These are phyloP conservation scores for Kalmusia sp. DNA, from an alignment of 2,329 filamentous ascomycete species.

Conservation along the genomic window DNA sequence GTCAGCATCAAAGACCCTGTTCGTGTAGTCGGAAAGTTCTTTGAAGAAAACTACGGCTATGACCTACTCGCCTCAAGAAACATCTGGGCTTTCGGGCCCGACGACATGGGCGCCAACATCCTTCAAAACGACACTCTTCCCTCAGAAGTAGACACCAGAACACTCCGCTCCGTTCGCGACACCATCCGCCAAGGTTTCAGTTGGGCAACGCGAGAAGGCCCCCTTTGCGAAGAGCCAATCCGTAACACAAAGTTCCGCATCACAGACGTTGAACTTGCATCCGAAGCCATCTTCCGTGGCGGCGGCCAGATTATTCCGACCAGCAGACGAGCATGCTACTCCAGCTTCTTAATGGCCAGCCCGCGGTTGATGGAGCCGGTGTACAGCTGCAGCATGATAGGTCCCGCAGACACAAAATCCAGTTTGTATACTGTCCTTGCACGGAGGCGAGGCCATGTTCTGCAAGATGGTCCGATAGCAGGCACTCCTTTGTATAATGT, in stretches of 20 bases:
- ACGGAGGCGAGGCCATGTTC: conserved; percentile 85
- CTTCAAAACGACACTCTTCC: conserved; percentile 96
- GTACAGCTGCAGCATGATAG: conserved; percentile 91
- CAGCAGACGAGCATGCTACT: conserved; percentile 89
- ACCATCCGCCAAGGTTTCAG: conserved; percentile 95
- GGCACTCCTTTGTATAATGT: conserved; percentile 94
- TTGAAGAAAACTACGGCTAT: conserved; percentile 97
- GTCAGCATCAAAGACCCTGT: conserved; percentile 94
- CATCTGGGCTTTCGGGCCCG: conserved; percentile 98
- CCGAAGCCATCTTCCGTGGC: conserved; percentile 91
- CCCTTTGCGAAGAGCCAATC: conserved; percentile 97
- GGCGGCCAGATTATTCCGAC: conserved; percentile 98
- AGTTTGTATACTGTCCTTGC: conserved; percentile 92
- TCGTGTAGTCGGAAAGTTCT: conserved; percentile 93
- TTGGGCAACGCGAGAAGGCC: conserved; percentile 95
- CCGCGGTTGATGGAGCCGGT: conserved; percentile 96
- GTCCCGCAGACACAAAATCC: conserved; percentile 85
- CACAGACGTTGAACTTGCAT: conserved; percentile 85
- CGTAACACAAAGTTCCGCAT: conserved; percentile 98
- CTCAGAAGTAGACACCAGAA: conserved; percentile 91
- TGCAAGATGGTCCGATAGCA: conserved; percentile 92
- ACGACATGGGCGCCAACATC: conserved; percentile 93
- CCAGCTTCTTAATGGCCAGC: conserved; percentile 95
- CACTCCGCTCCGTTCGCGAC: conserved; percentile 85
- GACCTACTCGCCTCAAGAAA: conserved; percentile 92